These are phyloP conservation scores for Filobasidium floriforme DNA, from an alignment of 768 basidiomycete genomes.

Conservation along the genomic window DNA sequence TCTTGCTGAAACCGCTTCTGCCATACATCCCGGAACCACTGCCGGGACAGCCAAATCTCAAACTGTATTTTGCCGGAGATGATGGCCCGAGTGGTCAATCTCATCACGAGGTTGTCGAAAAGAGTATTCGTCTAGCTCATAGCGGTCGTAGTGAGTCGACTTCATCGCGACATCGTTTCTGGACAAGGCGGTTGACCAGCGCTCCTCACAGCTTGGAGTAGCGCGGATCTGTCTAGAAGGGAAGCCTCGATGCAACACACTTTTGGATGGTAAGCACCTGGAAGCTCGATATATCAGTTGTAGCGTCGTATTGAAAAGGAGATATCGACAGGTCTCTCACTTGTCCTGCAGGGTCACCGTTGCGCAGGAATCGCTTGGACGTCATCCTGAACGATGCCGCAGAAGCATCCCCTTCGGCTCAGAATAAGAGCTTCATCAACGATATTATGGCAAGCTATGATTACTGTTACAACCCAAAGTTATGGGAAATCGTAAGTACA, in stretches of 20 bases:
- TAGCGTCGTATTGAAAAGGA: no score
- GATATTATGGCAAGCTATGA: slow-evolving; percentile 9
- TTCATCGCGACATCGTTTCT: no score
- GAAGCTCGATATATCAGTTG: no score
- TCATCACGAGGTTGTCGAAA: slow-evolving; percentile 8
- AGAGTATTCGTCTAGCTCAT: slow-evolving; percentile 4
- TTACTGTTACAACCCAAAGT: slow-evolving; percentile 17
- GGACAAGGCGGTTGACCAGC: no score
- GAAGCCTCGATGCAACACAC: not conserved
- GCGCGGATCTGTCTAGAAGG: not conserved
- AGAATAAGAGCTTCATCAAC: slow-evolving; percentile 14
- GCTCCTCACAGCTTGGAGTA: slow-evolving; percentile 3
- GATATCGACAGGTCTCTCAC: not conserved
- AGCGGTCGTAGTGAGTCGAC: not conserved
- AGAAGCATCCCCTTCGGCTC: not conserved
- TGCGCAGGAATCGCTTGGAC: slow-evolving; percentile 9
- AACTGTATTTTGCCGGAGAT: slow-evolving; percentile 9
- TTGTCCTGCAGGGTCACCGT: slow-evolving; percentile 12
- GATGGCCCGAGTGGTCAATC: slow-evolving; percentile 14
- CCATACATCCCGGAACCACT: slow-evolving; percentile 7
- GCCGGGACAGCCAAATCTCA: slow-evolving; percentile 6
- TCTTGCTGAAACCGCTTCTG: slow-evolving; percentile 3
- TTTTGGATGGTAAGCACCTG: slow-evolving; percentile 13
- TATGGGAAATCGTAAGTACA: slow-evolving; percentile 5
- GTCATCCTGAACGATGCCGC: slow-evolving; percentile 6